phyloP scores from a whole-genome alignment of 176 grass and related monocot genomes.

The Chrysopogon serrulatus region DNA sequence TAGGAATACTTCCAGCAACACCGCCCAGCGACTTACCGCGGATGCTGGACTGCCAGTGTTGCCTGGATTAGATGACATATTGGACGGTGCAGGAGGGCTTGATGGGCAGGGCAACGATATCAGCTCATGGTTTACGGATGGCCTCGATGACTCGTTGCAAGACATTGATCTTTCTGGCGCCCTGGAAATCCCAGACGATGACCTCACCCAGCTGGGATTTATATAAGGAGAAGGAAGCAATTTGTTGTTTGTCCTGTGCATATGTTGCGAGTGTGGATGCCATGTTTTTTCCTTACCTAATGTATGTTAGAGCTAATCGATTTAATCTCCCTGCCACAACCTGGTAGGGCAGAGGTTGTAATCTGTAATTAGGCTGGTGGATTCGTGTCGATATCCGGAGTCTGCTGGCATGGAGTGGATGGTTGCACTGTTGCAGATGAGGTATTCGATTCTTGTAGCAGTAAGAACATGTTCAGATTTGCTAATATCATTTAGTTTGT shows the following conservation, averaged over 20 bases:
- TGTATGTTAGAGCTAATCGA: slow-evolving; percentile 26
- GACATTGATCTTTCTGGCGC: slow-evolving; percentile 56
- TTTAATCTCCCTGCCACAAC: slow-evolving; percentile 34
- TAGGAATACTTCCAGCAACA: slow-evolving; percentile 9
- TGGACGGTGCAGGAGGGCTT: slow-evolving; percentile 49
- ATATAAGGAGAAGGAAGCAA: slow-evolving; percentile 26
- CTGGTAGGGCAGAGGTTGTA: slow-evolving; percentile 33
- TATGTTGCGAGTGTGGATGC: slow-evolving; percentile 17
- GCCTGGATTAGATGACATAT: slow-evolving; percentile 43
- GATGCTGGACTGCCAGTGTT: slow-evolving; percentile 30
- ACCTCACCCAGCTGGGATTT: slow-evolving; percentile 65
- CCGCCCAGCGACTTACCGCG: background rate
- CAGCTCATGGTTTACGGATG: slow-evolving; percentile 48
- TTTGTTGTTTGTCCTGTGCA: slow-evolving; percentile 32
- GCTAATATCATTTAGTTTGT: background rate
- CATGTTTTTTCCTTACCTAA: background rate
- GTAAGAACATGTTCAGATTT: background rate
- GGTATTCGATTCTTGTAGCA: slow-evolving; percentile 27
- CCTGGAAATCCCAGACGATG: slow-evolving; percentile 58
- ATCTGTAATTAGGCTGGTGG: slow-evolving; percentile 31
- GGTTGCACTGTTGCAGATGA: slow-evolving; percentile 18
- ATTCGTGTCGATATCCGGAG: background rate
- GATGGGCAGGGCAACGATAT: slow-evolving; percentile 55
- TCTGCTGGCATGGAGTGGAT: background rate
- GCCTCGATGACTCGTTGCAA: slow-evolving; percentile 43